phyloP scores from a whole-genome alignment of 306 rosid species.

The Acacia acuminata region DNA sequence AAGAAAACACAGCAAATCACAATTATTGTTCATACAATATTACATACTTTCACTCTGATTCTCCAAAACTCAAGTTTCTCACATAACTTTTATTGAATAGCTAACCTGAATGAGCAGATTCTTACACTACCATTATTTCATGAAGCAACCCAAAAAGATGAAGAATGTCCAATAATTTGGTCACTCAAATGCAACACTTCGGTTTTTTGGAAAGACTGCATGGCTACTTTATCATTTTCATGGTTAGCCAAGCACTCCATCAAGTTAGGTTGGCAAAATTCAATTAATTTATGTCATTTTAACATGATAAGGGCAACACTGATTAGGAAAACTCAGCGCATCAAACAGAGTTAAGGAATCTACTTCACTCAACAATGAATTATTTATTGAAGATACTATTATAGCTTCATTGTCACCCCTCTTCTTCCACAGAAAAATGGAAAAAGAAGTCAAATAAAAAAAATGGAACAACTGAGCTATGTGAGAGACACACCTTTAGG shows the following conservation, averaged over 20 bases:
- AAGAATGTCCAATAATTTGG: background rate
- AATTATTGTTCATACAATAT: background rate
- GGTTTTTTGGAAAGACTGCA: background rate
- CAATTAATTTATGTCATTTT: background rate
- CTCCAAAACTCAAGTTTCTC: background rate
- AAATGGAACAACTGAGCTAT: background rate
- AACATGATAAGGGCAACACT: background rate
- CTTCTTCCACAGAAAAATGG: background rate
- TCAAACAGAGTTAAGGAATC: background rate
- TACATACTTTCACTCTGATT: background rate
- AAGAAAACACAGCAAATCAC: background rate
- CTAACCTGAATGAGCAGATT: background rate
- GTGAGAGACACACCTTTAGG: constrained; percentile 61
- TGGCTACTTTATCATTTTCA: background rate
- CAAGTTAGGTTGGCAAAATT: background rate
- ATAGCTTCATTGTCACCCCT: constrained; percentile 3
- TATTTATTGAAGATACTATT: background rate
- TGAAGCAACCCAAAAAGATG: background rate
- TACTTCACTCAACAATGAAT: background rate
- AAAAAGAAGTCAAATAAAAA: constrained; percentile 3
- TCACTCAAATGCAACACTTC: background rate
- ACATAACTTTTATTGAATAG: background rate
- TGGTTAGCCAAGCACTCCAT: background rate
- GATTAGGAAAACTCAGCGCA: background rate
- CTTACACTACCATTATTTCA: background rate